These are phyloP conservation scores for Raffaelea ambrosiae DNA, from an alignment of 2,329 filamentous ascomycete species.

Conservation along the genomic window DNA sequence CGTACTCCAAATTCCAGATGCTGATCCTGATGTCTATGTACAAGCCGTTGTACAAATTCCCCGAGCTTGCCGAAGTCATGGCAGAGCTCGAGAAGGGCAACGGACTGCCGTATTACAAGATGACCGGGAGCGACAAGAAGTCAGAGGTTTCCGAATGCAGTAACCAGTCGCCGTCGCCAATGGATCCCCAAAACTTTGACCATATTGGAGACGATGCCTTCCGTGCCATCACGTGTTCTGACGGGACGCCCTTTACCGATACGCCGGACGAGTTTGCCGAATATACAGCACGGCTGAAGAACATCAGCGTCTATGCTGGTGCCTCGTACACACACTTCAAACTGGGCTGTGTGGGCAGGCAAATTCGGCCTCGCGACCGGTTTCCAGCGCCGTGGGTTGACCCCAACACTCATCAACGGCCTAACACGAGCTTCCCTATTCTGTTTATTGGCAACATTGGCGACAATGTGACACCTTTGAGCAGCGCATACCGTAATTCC, in stretches of 20 bases:
- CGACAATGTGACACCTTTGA: conserved; percentile 37
- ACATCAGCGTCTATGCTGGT: conserved; percentile 32
- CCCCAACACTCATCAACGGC: conserved; percentile 1
- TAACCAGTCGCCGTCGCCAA: conserved; percentile 2
- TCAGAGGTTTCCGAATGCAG: conserved; percentile 13
- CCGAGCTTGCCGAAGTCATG: conserved; percentile 31
- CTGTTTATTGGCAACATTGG: conserved; percentile 32
- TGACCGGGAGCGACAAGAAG: conserved; percentile 14
- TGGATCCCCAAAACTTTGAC: conserved; percentile 7
- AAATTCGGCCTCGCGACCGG: conserved; percentile 26
- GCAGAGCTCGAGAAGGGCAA: conserved; percentile 33
- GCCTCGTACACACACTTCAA: conserved; percentile 32
- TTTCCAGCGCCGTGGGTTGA: conserved; percentile 23
- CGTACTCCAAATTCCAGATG: conserved; percentile 36
- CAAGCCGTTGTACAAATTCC: conserved; percentile 31
- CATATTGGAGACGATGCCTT: conserved; percentile 30
- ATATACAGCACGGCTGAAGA: conserved; percentile 23
- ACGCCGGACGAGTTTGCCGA: conserved; percentile 25
- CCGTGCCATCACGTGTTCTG: conserved; percentile 36
- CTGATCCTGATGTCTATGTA: conserved; percentile 35
- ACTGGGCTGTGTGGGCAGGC: conserved; percentile 29
- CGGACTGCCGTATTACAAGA: conserved; percentile 32
- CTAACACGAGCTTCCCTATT: conserved; percentile 28
- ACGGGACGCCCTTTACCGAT: conserved; percentile 22
- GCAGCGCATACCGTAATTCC: conserved; percentile 19